These are phyloP conservation scores for Lasiodiplodia sp. DNA, from an alignment of 2,329 filamentous ascomycete species.

Conservation along the genomic window DNA sequence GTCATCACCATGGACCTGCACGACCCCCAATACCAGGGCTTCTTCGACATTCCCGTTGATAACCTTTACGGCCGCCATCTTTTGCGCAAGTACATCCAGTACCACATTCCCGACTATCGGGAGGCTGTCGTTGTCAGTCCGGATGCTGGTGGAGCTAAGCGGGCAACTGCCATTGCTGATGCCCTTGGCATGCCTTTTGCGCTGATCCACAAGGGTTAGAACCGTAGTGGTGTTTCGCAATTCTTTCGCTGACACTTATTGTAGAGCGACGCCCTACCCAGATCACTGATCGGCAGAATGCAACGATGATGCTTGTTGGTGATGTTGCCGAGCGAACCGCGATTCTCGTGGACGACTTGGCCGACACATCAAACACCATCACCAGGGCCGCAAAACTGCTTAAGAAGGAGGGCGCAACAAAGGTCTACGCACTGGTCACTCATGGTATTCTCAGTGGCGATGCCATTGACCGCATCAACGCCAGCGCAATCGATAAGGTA, in stretches of 20 bases:
- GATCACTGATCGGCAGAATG: conserved; percentile 80
- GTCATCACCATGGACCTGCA: conserved; percentile 98
- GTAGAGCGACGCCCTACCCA: conserved; percentile 86
- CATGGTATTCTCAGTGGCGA: conserved; percentile 96
- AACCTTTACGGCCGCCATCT: conserved; percentile 89
- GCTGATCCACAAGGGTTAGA: conserved; percentile 86
- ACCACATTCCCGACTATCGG: conserved; percentile 83
- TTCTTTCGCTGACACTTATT: neutral
- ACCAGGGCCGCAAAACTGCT: conserved; percentile 95
- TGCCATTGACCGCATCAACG: conserved; percentile 92
- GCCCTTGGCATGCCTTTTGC: conserved; percentile 93
- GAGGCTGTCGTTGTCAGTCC: conserved; percentile 93
- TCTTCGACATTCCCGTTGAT: conserved; percentile 98
- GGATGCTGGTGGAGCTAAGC: conserved; percentile 94
- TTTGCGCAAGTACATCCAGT: conserved; percentile 73
- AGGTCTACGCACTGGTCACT: conserved; percentile 90
- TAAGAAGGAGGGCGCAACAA: conserved; percentile 89
- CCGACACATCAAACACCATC: conserved; percentile 96
- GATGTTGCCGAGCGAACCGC: conserved; percentile 81
- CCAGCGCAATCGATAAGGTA: conserved; percentile 89
- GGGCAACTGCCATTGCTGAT: conserved; percentile 94
- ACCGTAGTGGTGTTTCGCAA: neutral
- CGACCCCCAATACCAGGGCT: conserved; percentile 96
- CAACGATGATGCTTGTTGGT: conserved; percentile 93
- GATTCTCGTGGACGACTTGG: conserved; percentile 92